phyloP scores from a whole-genome alignment of 345 rosid species.

The Barbarea vulgaris region DNA sequence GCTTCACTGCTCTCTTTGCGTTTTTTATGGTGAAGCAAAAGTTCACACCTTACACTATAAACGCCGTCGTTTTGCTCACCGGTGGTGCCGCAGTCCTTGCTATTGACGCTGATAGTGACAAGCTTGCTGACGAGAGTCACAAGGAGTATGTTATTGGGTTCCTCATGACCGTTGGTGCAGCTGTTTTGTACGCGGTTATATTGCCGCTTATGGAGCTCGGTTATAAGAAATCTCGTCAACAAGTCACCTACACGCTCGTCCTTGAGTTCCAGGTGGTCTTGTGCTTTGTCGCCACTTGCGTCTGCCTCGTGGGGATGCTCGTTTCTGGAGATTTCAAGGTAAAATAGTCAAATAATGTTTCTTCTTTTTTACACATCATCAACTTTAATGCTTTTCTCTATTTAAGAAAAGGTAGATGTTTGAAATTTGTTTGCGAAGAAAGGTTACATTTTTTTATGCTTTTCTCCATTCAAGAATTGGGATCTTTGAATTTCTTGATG shows the following conservation, averaged over 20 bases:
- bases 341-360: too few relatives aligned
- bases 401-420: too few relatives aligned
- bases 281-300: conserved; percentile 55
- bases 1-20: conserved; percentile 68
- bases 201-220: conserved; percentile 66
- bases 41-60: conserved; percentile 56
- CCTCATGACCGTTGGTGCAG: conserved; percentile 54
- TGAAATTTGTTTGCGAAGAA: too few relatives aligned
- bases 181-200: conserved; percentile 54
- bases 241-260: conserved; percentile 54
- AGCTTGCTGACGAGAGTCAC: conserved; percentile 47
- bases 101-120: conserved; percentile 49
- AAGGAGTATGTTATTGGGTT: conserved; percentile 55
- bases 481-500: background rate
- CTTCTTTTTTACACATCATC: too few relatives aligned
- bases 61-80: conserved; percentile 61
- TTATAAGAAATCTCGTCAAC: conserved; percentile 58
- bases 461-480: background rate
- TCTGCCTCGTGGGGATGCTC: conserved; percentile 65
- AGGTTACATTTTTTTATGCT: background rate
- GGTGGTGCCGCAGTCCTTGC: conserved; percentile 61
- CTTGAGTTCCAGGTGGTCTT: conserved; percentile 68
- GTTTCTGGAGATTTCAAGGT: conserved; percentile 61
- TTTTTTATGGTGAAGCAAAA: conserved; percentile 65
- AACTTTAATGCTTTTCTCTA: too few relatives aligned